phyloP scores from a whole-genome alignment of 805 yeast genomes.

The Clavispora carvajalis region DNA sequence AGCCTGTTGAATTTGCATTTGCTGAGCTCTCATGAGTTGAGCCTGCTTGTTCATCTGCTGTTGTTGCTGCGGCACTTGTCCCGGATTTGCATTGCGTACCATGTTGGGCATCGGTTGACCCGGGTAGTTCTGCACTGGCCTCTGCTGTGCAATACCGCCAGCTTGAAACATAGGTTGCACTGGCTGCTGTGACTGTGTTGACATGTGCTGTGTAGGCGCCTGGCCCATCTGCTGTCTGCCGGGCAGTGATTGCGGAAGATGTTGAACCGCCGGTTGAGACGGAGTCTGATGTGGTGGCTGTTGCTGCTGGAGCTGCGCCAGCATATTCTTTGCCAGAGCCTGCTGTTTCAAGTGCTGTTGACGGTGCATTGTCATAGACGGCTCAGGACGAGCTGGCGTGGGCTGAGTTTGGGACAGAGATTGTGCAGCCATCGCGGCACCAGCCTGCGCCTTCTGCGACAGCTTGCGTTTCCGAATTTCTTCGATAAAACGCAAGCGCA shows the following conservation, averaged over 20 bases:
- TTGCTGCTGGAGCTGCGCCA: slow-evolving; percentile 8
- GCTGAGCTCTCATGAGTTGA: slow-evolving; percentile 11
- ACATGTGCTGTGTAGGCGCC: background rate
- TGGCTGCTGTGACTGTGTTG: background rate
- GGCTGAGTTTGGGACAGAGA: slow-evolving; percentile 10
- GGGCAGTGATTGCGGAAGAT: background rate
- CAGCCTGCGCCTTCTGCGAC: slow-evolving; percentile 37
- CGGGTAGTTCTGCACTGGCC: background rate
- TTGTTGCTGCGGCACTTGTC: slow-evolving; percentile 1
- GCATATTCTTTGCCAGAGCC: slow-evolving; percentile 4
- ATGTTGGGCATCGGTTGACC: background rate
- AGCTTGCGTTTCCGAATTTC: slow-evolving; percentile 68
- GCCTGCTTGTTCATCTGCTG: slow-evolving; percentile 5
- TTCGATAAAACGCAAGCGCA: slow-evolving; percentile 83
- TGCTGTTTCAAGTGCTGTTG: slow-evolving; percentile 3
- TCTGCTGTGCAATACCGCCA: background rate
- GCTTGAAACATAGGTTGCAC: background rate
- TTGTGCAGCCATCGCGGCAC: slow-evolving; percentile 37
- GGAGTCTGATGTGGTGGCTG: background rate
- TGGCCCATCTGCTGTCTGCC: background rate
- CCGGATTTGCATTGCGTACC: background rate
- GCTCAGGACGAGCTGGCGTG: slow-evolving; percentile 1
- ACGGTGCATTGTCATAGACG: background rate
- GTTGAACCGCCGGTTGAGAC: background rate
- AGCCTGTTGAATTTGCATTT: slow-evolving; percentile 12